Evolutionary conservation across 2,329 filamentous ascomycete species (phyloP), one percentile per base, ranked within the genome.

Genomic region (Neofusicoccum ribis): DNA sequence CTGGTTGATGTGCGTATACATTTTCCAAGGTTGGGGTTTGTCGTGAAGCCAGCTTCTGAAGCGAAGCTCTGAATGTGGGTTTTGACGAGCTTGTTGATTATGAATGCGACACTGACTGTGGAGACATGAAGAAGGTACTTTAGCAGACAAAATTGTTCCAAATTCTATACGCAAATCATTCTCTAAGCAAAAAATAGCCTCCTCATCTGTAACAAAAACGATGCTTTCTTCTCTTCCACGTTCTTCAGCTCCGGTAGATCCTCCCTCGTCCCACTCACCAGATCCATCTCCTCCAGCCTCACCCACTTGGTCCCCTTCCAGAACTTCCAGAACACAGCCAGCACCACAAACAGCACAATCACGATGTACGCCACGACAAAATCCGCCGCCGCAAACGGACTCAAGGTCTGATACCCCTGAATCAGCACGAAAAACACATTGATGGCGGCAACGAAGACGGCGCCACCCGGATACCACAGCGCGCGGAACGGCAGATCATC

Each of bases 341-440:
- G 72, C 5, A 66, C 43, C 27, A 37, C 27, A 20, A 52, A 52
- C 14, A 52, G 12, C 27, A 52, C 27, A 52, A 59, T 59, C n/a
- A 43, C 54, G 12, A 86, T 83, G 65, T 86, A 86, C 23, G 82
- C 83, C 65, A 84, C 79, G 0, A 86, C 82, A 66, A 86, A 86
- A 15, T 76, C 79, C 1, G 79, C 80, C 0, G 79, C 79, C 52
- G 80, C 79, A 64, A 85, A 86, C 0, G 82, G 83, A n/a, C 77
- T 80, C 20, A 86, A 78, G 0, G 82, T 83, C 3, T 80, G 83
- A 75, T 84, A 85, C 6, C 83, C 84, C 68, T 84, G 82, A 17
- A 85, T 81, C 36, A 85, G 77, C 2, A 82, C 78, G 3, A 86
- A 77, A 69, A 86, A 84, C 3, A 84, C 68, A 59, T 85, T 85